A percentile compares a stretch with the other conserved stretches of the same genome.
Evolutionary conservation across 2,329 filamentous ascomycete species (phyloP).

Genomic region (Sclerotinia sclerotiorum): DNA sequence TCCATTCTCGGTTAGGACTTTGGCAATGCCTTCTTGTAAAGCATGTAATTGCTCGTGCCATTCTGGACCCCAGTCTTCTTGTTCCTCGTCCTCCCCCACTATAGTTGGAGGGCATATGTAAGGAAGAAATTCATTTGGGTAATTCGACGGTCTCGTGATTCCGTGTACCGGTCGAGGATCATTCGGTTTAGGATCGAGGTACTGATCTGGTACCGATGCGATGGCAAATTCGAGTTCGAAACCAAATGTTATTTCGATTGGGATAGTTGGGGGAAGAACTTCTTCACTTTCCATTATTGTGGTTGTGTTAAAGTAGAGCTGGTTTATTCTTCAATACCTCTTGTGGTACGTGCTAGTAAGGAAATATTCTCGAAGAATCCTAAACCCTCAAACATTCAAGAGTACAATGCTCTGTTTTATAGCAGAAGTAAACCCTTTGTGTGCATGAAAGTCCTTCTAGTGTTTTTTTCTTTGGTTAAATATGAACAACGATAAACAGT

Average conservation of each 20-base stretch:
- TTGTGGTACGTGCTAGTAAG: background rate
- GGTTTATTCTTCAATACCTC: background rate
- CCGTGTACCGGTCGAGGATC: background rate
- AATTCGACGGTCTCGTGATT: background rate
- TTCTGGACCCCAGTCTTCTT: background rate
- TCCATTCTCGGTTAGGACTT: background rate
- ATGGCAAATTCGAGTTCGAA: slow-evolving; percentile 8
- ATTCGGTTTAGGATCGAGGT: background rate
- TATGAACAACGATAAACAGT: background rate
- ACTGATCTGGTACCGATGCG: background rate
- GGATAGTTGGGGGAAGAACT: background rate
- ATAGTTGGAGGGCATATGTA: background rate
- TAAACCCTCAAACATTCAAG: background rate
- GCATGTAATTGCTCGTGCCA: background rate
- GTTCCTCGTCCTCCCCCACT: background rate
- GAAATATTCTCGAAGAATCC: too few relatives aligned
- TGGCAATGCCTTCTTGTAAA: background rate
- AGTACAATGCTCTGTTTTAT: slow-evolving; percentile 2
- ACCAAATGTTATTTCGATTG: background rate
- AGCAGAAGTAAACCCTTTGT: background rate
- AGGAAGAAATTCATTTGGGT: background rate
- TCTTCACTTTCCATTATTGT: background rate
- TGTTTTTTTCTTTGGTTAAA: background rate
- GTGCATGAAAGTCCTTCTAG: too few relatives aligned
- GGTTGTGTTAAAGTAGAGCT: background rate